Evolutionary conservation across 768 basidiomycete genomes (phyloP).

Genomic region (Crucibulum laeve): DNA sequence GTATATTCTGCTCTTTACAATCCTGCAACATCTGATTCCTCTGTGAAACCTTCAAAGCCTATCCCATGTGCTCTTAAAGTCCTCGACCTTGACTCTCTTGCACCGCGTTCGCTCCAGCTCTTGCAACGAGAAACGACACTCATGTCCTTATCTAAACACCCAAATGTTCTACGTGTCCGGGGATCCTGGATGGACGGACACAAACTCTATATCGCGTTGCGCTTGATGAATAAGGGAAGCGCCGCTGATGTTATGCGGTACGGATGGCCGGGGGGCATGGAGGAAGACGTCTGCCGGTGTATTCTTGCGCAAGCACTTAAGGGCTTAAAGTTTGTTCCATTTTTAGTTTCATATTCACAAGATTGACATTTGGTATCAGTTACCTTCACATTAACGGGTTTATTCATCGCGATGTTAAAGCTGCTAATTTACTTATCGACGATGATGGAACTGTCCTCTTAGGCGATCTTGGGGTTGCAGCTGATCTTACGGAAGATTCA

Average conservation of each 20-base stretch:
- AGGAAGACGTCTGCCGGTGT: conserved; percentile 84
- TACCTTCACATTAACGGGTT: conserved; percentile 88
- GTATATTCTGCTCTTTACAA: conserved; percentile 78
- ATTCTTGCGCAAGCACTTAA: conserved; percentile 82
- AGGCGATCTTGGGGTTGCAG: conserved; percentile 91
- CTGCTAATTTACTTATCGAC: conserved; percentile 89
- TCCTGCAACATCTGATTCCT: conserved; percentile 14
- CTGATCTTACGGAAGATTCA: conserved; percentile 69
- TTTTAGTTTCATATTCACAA: conserved; percentile 2
- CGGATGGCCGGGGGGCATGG: conserved; percentile 84
- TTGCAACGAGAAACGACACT: conserved; percentile 84
- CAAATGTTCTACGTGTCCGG: conserved; percentile 89
- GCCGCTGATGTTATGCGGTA: conserved; percentile 83
- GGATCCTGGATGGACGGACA: conserved; percentile 86
- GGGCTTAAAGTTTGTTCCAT: conserved; percentile 68
- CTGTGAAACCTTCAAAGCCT: conserved; percentile 19
- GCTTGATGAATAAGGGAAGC: conserved; percentile 87
- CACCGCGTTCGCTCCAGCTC: conserved; percentile 64
- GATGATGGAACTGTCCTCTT: conserved; percentile 87
- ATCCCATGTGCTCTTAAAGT: conserved; percentile 84
- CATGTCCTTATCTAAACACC: conserved; percentile 90
- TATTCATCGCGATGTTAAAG: conserved; percentile 93
- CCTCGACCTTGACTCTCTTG: conserved; percentile 78
- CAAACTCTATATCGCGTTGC: conserved; percentile 80
- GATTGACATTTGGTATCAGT: conserved; percentile 27